Evolutionary conservation across 2,329 filamentous ascomycete species (phyloP), one percentile per base, ranked within the genome.

Genomic region (Macroventuria anomochaeta): DNA sequence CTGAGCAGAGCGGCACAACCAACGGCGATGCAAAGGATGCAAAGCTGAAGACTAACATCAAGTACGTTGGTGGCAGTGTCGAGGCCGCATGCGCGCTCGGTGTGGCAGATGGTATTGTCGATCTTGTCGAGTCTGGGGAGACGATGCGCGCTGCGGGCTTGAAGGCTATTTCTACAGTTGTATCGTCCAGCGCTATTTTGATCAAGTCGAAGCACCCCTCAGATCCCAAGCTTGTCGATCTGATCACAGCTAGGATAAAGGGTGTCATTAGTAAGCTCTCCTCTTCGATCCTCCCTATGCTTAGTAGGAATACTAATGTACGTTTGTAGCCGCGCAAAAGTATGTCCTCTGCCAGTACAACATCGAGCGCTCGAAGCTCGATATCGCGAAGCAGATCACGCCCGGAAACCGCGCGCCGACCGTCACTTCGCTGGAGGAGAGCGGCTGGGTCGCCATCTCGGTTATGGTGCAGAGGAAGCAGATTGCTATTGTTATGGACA

Each of bases 301-400:
- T 34, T n/a, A 23, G 3, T 7, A 29, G 18, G 2, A 31, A 25
- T 21, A 26, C 60, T 68, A 55, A n/a, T n/a, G n/a, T n/a, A 70
- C 38, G 13, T 11, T 6, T 32, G 5, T 58, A 86, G 84, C 91
- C 34, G 95, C 95, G 8, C 91, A 99, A 79, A 88, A 87, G 76
- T 97, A 90, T 72, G 91, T 97, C 23, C 85, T 97, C 25, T 97
- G 95, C 80, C 92, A 96, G 72, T 99, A 97, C 83, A 99, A 99
- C 78, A 85, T 97, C 54, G 84, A 90, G 64, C 86, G 93, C 57
- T 73, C 77, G 40, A 83, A 85, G 47, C 84, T 99, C 51, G 69
- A 81, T 7, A 79, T 80, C 26, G 93, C 90, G 7, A 85, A 83
- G 39, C 83, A 83, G 64, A 90, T 97, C 72, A 97, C 95, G 0